These are phyloP conservation scores for Rheum nobile DNA, from an alignment of 148 eudicot genomes.

Conservation along the genomic window DNA sequence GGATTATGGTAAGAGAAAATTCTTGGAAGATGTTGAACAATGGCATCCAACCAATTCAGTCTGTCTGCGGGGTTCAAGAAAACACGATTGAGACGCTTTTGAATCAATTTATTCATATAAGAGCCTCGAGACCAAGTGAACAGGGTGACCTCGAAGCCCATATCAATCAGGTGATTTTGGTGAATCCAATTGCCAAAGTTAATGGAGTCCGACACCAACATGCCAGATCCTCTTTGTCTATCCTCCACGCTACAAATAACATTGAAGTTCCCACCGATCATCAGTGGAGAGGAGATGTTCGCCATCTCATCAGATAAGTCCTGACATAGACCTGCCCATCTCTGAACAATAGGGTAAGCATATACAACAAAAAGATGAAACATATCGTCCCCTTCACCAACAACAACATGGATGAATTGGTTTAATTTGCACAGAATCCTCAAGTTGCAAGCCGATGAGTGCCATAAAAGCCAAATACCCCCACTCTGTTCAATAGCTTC, in stretches of 20 bases:
- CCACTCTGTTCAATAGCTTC: not conserved
- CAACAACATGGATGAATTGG: not conserved
- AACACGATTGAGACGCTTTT: not conserved
- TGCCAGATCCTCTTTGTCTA: not conserved
- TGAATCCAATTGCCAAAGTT: not conserved
- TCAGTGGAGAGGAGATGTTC: not conserved
- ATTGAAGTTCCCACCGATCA: not conserved
- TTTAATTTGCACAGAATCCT: too few species aligned
- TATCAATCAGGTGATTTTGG: not conserved
- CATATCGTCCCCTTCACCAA: not conserved
- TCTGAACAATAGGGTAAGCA: not conserved
- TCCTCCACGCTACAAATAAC: not conserved
- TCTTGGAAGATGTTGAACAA: not conserved
- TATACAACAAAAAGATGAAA: not conserved
- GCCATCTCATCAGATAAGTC: not conserved
- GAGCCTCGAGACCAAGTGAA: not conserved
- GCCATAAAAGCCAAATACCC: not conserved
- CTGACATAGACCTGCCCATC: not conserved
- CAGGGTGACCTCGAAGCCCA: not conserved
- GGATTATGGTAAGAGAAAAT: not conserved
- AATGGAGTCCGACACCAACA: not conserved
- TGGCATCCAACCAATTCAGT: not conserved
- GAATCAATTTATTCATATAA: not conserved
- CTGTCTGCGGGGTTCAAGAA: not conserved
- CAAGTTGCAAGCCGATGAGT: not conserved